Evolutionary conservation across 2,329 filamentous ascomycete species (phyloP).

Genomic region (Aureobasidium zeae): DNA sequence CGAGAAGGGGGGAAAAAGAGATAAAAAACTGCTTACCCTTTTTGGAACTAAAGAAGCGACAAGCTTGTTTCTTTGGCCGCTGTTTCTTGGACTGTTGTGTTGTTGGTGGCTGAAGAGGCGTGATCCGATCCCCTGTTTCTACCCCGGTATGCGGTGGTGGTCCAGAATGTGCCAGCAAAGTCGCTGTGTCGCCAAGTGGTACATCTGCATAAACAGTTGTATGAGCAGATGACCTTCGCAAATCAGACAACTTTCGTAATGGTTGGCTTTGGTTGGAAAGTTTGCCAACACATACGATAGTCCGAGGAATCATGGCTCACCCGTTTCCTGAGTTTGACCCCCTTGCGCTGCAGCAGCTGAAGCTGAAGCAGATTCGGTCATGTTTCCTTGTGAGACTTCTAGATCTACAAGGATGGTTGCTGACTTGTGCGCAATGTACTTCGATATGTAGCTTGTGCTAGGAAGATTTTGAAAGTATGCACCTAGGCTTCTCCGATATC

Average conservation of each 20-base stretch:
- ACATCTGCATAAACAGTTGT: neutral
- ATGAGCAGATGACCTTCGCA: slow-evolving; percentile 15
- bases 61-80: slow-evolving; percentile 25
- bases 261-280: neutral
- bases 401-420: no score
- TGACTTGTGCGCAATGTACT: no score
- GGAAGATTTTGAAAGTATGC: no score
- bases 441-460: no score
- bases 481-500: no score
- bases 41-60: slow-evolving; percentile 33
- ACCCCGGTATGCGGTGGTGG: slow-evolving; percentile 31
- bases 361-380: slow-evolving; percentile 1
- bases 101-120: neutral
- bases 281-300: slow-evolving; percentile 10
- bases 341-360: slow-evolving; percentile 12
- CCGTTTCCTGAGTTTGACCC: neutral
- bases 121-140: no score
- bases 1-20: slow-evolving; percentile 16
- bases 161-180: slow-evolving; percentile 22
- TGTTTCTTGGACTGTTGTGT: no score
- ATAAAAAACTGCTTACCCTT: slow-evolving; percentile 29
- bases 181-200: neutral
- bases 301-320: slow-evolving; percentile 10
- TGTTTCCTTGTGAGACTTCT: neutral
- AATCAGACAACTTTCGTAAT: no score